phyloP scores from a whole-genome alignment of 176 grass and related monocot genomes.

The Cenchrus purpureus region DNA sequence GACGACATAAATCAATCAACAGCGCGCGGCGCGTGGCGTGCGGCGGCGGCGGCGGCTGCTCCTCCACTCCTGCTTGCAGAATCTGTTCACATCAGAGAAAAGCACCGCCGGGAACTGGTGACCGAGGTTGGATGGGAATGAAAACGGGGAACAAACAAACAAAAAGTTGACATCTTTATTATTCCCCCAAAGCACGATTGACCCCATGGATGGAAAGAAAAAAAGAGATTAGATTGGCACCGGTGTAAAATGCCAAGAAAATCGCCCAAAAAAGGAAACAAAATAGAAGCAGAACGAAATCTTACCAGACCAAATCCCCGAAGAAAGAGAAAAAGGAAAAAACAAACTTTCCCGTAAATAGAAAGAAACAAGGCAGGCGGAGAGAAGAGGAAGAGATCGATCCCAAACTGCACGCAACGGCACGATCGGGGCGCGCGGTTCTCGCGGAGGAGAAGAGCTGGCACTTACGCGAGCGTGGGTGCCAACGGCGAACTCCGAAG shows the following conservation, averaged over 20 bases:
- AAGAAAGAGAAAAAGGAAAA: neutral
- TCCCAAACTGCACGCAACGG: neutral
- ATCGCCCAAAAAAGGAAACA: neutral
- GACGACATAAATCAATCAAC: slow-evolving; percentile 62
- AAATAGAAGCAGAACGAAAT: neutral
- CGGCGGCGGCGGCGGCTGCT: neutral
- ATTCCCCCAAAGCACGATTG: too few species aligned
- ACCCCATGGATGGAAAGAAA: neutral
- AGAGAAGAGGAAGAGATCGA: neutral
- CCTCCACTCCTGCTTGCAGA: slow-evolving; percentile 17
- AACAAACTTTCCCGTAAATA: neutral
- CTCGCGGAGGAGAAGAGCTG: neutral
- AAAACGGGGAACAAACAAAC: neutral
- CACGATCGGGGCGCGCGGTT: neutral
- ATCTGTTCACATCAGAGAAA: neutral
- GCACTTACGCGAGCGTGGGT: neutral
- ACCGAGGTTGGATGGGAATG: neutral
- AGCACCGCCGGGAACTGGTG: neutral
- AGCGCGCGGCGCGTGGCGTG: neutral
- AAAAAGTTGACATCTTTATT: neutral
- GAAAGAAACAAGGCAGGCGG: neutral
- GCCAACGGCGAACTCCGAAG: neutral
- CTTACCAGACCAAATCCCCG: neutral
- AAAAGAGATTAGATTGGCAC: neutral
- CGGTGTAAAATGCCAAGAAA: neutral